Base-by-base conservation (phyloP, 495 filamentous ascomycete species). In the Podospora comata region DNA sequence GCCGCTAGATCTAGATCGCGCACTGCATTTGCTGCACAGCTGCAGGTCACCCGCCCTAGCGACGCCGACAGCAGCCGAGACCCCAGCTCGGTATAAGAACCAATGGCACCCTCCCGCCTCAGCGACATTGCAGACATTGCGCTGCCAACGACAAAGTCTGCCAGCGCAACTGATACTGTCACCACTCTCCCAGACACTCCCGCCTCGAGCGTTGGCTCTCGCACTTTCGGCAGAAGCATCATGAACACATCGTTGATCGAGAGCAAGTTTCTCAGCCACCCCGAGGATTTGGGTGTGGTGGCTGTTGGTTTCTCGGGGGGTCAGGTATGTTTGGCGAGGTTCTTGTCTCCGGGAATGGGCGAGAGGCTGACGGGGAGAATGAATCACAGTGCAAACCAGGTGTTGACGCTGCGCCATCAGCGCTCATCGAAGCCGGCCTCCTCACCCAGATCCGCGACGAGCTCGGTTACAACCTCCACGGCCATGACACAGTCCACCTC, bases 281-380 rank as follows among this genome's bases (percentile, higher is more conserved):
- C 86, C 62, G 83, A 90, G 76, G 88, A 97, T 70, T 86, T 99
- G 65, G 95, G 95, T 66, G 85, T 99, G 62, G 92, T 98, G 54
- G 94, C 94, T 30, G 95, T 98, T 20, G 94, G 94, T 67, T 99
- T 99, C 85, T 96, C 93, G 65, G 95, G 96, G 72, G 95, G 95
- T 63, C 95, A 99, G 86, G 94, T 94, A 86, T 72, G 82, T 71
- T 67, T 56, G 23, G 54, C 27, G 4, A 57, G 30, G 20, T n/a
- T 57, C 20, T 4, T 59, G 27, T 23, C 20, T 23, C 1, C 32
- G 34, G 55, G 23, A 15, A 59, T 20, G 54, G 20, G 30, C 27
- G 65, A 18, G 67, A 67, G 66, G 70, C 65, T 62, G n/a, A 67
- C 70, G 67, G 5, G 15, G 55, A 11, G 15, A n/a, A 11, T 7